Conservation (phyloP, 148 eudicot species). For the Nepenthes gracilis region DNA sequence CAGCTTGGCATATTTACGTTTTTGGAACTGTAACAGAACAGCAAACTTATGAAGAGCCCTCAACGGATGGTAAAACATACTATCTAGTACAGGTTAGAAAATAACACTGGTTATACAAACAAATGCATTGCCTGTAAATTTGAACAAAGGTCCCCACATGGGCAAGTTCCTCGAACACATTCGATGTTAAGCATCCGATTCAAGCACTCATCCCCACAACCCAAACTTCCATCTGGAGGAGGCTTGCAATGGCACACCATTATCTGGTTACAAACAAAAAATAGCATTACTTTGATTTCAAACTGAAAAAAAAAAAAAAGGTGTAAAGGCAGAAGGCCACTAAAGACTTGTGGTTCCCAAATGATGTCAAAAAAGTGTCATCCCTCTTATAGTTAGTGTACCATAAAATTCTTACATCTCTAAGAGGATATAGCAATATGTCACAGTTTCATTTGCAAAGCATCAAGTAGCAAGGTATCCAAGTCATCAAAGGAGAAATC, state of each 20-base stretch:
- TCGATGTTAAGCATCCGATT: conserved; percentile 95
- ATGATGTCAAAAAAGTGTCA: too few relatives aligned
- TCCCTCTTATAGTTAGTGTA: too few relatives aligned
- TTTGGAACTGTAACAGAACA: conserved; percentile 60
- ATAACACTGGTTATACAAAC: not conserved
- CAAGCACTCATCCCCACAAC: conserved; percentile 86
- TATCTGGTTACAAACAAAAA: conserved; percentile 32
- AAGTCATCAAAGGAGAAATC: not conserved
- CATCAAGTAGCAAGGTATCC: not conserved
- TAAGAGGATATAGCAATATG: not conserved
- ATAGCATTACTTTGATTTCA: not conserved
- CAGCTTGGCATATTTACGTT: conserved; percentile 61
- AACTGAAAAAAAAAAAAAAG: not conserved
- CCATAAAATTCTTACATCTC: too few relatives aligned
- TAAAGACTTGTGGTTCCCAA: too few relatives aligned
- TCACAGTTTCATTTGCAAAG: not conserved
- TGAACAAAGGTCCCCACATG: conserved; percentile 89
- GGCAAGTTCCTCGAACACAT: conserved; percentile 86
- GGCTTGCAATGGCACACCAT: conserved; percentile 97
- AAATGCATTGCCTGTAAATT: conserved; percentile 63
- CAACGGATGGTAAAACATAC: not conserved
- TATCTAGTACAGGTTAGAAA: not conserved
- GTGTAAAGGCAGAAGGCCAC: too few relatives aligned
- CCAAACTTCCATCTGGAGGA: conserved; percentile 57
- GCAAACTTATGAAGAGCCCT: not conserved